These are phyloP conservation scores for Hyaloperonospora brassicae DNA, from an alignment of 352 stramenopile genomes.

Conservation along the genomic window DNA sequence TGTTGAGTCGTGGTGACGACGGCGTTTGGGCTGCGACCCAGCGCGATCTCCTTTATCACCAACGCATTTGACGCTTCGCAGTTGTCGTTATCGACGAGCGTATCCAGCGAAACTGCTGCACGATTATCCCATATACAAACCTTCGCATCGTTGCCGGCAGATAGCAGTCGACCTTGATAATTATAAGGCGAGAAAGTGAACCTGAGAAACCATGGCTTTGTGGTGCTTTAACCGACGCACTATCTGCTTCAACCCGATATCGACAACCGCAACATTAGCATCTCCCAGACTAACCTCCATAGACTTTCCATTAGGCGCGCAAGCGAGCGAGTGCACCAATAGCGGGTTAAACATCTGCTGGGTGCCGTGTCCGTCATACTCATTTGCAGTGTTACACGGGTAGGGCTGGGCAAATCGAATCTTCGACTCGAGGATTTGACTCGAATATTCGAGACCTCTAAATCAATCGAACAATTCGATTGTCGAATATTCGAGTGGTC, in stretches of 20 bases:
- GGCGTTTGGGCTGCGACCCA: conserved; percentile 45
- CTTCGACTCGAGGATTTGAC: too few relatives aligned
- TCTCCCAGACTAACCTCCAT: conserved; percentile 58
- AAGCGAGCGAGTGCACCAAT: conserved; percentile 59
- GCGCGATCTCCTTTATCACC: conserved; percentile 39
- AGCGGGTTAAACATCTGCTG: conserved; percentile 73
- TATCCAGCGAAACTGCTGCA: conserved; percentile 25
- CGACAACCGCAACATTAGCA: conserved; percentile 49
- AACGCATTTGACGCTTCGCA: conserved; percentile 20
- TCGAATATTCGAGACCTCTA: too few relatives aligned
- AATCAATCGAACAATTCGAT: too few relatives aligned
- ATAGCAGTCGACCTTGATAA: conserved; percentile 45
- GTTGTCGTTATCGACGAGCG: conserved; percentile 1
- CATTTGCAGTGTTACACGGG: too few relatives aligned
- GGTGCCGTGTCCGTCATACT: conserved; percentile 5
- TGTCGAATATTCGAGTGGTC: too few relatives aligned
- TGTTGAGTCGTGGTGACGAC: conserved; percentile 45
- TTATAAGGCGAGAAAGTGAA: conserved; percentile 51
- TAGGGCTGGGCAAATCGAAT: too few relatives aligned
- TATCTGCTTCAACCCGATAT: conserved; percentile 51
- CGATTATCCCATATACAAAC: conserved; percentile 60
- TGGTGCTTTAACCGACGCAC: conserved; percentile 46
- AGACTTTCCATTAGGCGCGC: conserved; percentile 53
- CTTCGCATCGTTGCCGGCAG: conserved; percentile 59
- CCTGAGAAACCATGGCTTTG: conserved; percentile 44